These are phyloP conservation scores for Coemansia umbellata DNA, from an alignment of 192 early-diverging fungal species.

Conservation along the genomic window DNA sequence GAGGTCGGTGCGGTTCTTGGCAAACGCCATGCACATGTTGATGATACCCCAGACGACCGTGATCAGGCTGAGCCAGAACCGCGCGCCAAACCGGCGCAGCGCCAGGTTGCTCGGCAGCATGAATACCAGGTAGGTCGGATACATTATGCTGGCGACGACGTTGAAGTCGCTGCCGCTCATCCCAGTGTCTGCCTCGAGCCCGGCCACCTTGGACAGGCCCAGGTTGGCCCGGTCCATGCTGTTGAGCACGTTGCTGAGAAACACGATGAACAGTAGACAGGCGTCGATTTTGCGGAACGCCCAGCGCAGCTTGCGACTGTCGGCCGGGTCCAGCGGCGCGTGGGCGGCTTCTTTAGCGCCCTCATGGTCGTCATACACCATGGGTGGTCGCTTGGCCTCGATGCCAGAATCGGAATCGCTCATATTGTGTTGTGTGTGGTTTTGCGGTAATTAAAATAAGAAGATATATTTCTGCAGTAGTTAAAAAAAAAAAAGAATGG, in stretches of 20 bases:
- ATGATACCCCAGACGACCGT: constrained; percentile 46
- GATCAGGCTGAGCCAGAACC: constrained; percentile 44
- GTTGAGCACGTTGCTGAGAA: constrained; percentile 46
- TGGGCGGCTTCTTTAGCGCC: no score
- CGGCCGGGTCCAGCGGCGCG: neutral
- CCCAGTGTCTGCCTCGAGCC: constrained; percentile 24
- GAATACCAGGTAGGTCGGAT: constrained; percentile 38
- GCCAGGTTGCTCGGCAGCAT: constrained; percentile 47
- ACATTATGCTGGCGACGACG: constrained; percentile 42
- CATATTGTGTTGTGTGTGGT: no score
- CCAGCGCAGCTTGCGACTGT: constrained; percentile 24
- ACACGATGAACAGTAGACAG: constrained; percentile 27
- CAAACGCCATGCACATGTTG: constrained; percentile 50
- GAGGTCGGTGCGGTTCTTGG: constrained; percentile 39
- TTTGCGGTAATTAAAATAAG: no score
- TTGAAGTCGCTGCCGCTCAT: constrained; percentile 42
- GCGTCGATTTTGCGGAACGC: constrained; percentile 42
- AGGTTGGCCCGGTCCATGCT: constrained; percentile 45
- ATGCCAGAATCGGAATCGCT: no score
- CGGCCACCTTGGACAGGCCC: constrained; percentile 34
- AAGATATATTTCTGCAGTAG: no score
- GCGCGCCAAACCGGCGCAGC: constrained; percentile 36
- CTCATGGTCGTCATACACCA: no score
- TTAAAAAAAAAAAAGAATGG: no score
- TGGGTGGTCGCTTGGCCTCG: no score